phyloP scores from a whole-genome alignment of 164 flowering plant genomes.

The Vitis riparia region DNA sequence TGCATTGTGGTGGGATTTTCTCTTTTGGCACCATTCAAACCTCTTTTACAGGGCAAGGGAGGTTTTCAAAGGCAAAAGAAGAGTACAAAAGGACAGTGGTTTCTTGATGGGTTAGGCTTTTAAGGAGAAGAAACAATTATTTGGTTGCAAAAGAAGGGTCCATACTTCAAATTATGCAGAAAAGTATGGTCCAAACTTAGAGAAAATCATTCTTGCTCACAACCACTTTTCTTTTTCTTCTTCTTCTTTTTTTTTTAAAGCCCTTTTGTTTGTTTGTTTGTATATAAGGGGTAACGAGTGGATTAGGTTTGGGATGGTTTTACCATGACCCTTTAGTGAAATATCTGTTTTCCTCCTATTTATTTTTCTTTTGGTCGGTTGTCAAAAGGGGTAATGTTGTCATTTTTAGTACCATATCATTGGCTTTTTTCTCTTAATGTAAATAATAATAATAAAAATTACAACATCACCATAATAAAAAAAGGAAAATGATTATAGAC shows the following conservation, averaged over 20 bases:
- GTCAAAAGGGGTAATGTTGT: not conserved
- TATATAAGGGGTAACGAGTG: not conserved
- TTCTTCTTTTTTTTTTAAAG: no score
- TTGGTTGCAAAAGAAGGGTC: slow-evolving; percentile 26
- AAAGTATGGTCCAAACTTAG: slow-evolving; percentile 20
- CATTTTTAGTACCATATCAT: not conserved
- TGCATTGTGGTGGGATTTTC: slow-evolving; percentile 6
- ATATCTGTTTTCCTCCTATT: not conserved
- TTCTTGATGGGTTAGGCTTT: slow-evolving; percentile 21
- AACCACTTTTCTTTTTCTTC: slow-evolving; percentile 4
- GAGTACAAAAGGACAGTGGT: slow-evolving; percentile 2
- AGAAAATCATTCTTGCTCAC: slow-evolving; percentile 15
- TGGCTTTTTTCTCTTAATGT: no score
- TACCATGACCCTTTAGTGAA: not conserved
- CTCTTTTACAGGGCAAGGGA: slow-evolving; percentile 13
- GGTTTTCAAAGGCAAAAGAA: slow-evolving; percentile 10
- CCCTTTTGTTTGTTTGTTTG: not conserved
- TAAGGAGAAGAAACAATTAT: slow-evolving; percentile 15
- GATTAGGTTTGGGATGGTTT: no score
- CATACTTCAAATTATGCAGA: not conserved
- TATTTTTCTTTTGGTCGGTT: not conserved
- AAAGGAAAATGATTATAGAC: no score
- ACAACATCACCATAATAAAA: no score
- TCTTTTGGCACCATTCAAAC: slow-evolving; percentile 21
- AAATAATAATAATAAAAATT: no score